Base-by-base conservation (phyloP, 805 yeast genomes). In the Yamadazyma philogaea region DNA sequence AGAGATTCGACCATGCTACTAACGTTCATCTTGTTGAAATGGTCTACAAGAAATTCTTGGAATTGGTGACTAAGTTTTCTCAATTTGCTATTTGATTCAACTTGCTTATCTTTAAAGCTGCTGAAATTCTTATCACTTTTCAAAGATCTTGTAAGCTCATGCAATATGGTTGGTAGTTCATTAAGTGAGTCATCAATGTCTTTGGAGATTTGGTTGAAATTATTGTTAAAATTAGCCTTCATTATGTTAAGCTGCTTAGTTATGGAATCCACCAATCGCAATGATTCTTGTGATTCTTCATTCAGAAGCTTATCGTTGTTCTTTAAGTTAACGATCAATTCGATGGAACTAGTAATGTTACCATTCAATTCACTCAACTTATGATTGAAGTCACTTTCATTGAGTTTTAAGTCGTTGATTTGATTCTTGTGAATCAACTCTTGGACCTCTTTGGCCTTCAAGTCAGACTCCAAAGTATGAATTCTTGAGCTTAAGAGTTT, bases 121-220 rank as follows among this genome's bases (percentile, higher is more conserved):
- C 37, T 37, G 12, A 49, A 42, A 7, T 32, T 24, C 31, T 49
- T 50, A 40, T 49, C 43, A 15, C 42, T 32, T 20, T 42, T 49
- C 20, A 49, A 37, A 34, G 42, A 44, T 20, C 39, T 41, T 1
- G 46, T 34, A 4, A 49, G 27, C 14, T 44, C 39, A 15, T 39
- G 30, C 15, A 49, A 35, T 11, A 41, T 36, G 8, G 27, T 10
- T 3, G 52, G 52, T n/a, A 49, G 30, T 19, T 42, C 32, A 5
- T 34, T 31, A 18, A 49, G 42, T n/a, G 50, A 46, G 4, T 17
- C 4, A 11, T 44, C 42, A 14, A 49, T 37, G 15, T 37, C 34
- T 22, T 41, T 34, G 15, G 41, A 43, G 6, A 45, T 37, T 19
- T 24, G 20, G 7, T 39, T 14, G 19, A 44, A 38, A 36, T 45